Percentiles rank a stretch among this genome's conserved stretches.
These are phyloP conservation scores for Chalciporus chontae DNA, from an alignment of 768 basidiomycete genomes.

Conservation along the genomic window DNA sequence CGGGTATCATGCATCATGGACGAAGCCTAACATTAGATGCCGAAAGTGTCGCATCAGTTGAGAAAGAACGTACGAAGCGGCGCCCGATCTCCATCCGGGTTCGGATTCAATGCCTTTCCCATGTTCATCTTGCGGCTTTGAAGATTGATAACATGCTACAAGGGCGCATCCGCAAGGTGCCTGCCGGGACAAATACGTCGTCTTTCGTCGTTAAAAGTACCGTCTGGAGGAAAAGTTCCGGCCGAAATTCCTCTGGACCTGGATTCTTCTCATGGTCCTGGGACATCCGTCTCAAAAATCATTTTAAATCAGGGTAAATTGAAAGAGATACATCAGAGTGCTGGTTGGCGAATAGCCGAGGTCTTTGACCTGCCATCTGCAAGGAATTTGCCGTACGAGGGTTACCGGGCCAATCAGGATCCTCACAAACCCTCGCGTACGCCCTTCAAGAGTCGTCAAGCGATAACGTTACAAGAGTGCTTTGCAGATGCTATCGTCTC, in stretches of 20 bases:
- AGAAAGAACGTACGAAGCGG: slow-evolving; percentile 4
- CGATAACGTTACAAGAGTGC: too few species aligned
- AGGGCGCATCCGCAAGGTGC: slow-evolving; percentile 31
- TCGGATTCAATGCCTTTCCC: slow-evolving; percentile 20
- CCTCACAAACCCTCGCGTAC: too few species aligned
- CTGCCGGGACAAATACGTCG: slow-evolving; percentile 36
- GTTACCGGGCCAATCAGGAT: too few species aligned
- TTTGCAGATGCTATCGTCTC: too few species aligned
- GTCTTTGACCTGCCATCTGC: too few species aligned
- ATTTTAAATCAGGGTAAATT: neutral
- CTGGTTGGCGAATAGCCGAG: too few species aligned
- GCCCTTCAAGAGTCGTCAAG: too few species aligned
- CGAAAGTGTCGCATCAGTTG: neutral
- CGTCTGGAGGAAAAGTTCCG: slow-evolving; percentile 28
- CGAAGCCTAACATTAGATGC: neutral
- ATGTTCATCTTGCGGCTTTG: slow-evolving; percentile 31
- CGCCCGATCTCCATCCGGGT: slow-evolving; percentile 8
- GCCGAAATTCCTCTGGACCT: slow-evolving; percentile 30
- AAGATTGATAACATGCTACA: slow-evolving; percentile 39
- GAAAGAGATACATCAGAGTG: neutral
- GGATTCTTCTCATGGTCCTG: slow-evolving; percentile 36
- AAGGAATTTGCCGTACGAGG: too few species aligned
- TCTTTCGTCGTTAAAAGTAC: neutral
- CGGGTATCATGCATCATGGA: slow-evolving; percentile 1
- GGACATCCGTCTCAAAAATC: slow-evolving; percentile 32